Base-by-base conservation (phyloP, 768 basidiomycete genomes). In the Lanmaoa rubissima region DNA sequence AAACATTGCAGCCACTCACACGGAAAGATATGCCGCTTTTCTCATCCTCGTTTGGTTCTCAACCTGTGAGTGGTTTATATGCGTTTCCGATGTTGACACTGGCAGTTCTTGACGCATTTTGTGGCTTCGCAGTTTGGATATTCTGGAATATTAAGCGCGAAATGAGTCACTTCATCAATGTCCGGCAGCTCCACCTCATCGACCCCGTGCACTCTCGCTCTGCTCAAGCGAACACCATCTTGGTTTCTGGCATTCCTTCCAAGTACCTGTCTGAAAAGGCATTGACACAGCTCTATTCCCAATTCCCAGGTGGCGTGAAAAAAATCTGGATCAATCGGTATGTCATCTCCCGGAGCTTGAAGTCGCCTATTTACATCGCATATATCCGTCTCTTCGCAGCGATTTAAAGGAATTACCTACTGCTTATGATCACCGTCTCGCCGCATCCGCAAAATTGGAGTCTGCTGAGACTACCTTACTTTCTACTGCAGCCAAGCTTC, bases 271-370 rank as follows among this genome's bases (percentile, higher is more conserved):
- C 86, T 39, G 86, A 88, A 61, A 72, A 77, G 8, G 85, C 84
- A 4, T 78, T 97, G 31, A 74, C 70, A 42, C 77, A 82, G 48
- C 73, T 96, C 12, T 96, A 92, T 72, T 80, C 82, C n/a, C 81
- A 83, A 54, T 79, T 98, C 3, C 96, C 97, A 0, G 95, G 95
- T 11, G 95, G 95, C 16, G 89, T 95, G 9, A 87, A 86, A 68
- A 83, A 85, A 61, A 85, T 99, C 38, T 99, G 96, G 94, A 79
- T 98, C 39, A 96, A 94, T 70, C 81, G 90, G 86, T 87, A 55
- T 41, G 80, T 60, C 28, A 26, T 41, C 5, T 32, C 16, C 1
- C 4, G 26, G 19, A 28, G 0, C 16, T 9, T 39, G 5, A 17
- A 28, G 4, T 21, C n/a, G 5, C 16, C 16, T 48, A 7, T 41